phyloP scores from a whole-genome alignment of 2,329 filamentous ascomycete species.

The Monosporascus sp. region DNA sequence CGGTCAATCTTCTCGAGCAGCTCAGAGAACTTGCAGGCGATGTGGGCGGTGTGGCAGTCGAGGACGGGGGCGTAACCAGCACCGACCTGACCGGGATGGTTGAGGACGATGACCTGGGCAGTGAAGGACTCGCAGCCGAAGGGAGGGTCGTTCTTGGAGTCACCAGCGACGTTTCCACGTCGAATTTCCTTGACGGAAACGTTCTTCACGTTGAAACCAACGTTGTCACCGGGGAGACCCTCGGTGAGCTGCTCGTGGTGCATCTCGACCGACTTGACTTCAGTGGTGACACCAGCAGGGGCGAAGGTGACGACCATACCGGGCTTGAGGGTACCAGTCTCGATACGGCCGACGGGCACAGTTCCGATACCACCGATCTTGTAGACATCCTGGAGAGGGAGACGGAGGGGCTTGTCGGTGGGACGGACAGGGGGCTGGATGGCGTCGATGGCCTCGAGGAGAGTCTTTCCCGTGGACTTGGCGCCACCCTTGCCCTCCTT shows the following conservation, averaged over 20 bases:
- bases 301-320: conserved; percentile 97
- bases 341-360: conserved; percentile 99
- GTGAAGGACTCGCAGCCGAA: conserved; percentile 88
- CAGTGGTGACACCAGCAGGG: conserved; percentile 97
- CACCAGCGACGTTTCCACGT: conserved; percentile 99
- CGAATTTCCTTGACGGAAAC: conserved; percentile 99
- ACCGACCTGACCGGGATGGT: conserved; percentile 99
- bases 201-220: conserved; percentile 99
- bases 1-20: conserved; percentile 99
- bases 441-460: conserved; percentile 96
- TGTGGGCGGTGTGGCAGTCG: conserved; percentile 99
- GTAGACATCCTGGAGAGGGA: conserved; percentile 99
- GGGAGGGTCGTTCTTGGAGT: conserved; percentile 99
- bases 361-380: conserved; percentile 99
- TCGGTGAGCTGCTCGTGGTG: conserved; percentile 98
- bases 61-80: conserved; percentile 98
- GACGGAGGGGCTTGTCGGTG: conserved; percentile 98
- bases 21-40: conserved; percentile 99
- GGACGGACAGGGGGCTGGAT: conserved; percentile 92
- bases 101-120: conserved; percentile 99
- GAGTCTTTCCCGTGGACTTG: conserved; percentile 91
- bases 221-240: conserved; percentile 99
- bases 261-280: conserved; percentile 99
- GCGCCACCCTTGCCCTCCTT: conserved; percentile 77
- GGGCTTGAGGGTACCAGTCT: conserved; percentile 94